Evolutionary conservation across 148 eudicot genomes (phyloP).

Genomic region (Heliosperma pusillum): DNA sequence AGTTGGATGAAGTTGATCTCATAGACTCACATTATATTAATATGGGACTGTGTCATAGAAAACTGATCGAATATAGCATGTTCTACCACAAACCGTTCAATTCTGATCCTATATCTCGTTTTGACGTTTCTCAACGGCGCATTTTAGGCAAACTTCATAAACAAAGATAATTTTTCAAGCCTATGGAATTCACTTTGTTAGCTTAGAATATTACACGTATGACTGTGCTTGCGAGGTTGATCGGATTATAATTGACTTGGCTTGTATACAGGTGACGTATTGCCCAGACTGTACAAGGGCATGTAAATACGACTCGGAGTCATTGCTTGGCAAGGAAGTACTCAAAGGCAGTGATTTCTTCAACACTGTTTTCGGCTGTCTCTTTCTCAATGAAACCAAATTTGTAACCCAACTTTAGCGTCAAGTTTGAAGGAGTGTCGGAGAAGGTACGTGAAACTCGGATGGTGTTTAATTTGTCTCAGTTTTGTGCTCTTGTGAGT

Average conservation of each 20-base stretch:
- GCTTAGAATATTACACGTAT: not conserved
- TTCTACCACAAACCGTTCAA: not conserved
- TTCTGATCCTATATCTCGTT: not conserved
- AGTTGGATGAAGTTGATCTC: no score
- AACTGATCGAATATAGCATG: not conserved
- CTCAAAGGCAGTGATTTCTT: conserved; percentile 60
- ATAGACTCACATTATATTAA: no score
- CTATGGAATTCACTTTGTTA: not conserved
- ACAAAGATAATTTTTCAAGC: no score
- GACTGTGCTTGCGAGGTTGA: not conserved
- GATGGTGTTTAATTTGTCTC: not conserved
- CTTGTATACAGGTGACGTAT: conserved; percentile 64
- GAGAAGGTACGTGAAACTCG: not conserved
- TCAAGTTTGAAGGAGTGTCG: not conserved
- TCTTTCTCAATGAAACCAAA: conserved; percentile 70
- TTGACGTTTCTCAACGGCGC: not conserved
- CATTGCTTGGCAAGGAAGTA: conserved; percentile 39
- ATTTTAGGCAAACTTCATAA: not conserved
- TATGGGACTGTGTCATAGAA: no score
- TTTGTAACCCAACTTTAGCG: conserved; percentile 46
- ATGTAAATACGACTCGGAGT: conserved; percentile 62
- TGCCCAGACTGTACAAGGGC: conserved; percentile 95
- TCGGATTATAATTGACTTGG: not conserved
- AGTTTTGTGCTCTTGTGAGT: not conserved
- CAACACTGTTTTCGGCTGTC: conserved; percentile 79